Conservation (phyloP, 2,329 filamentous ascomycete genomes). For the Colletotrichum higginsianum region DNA sequence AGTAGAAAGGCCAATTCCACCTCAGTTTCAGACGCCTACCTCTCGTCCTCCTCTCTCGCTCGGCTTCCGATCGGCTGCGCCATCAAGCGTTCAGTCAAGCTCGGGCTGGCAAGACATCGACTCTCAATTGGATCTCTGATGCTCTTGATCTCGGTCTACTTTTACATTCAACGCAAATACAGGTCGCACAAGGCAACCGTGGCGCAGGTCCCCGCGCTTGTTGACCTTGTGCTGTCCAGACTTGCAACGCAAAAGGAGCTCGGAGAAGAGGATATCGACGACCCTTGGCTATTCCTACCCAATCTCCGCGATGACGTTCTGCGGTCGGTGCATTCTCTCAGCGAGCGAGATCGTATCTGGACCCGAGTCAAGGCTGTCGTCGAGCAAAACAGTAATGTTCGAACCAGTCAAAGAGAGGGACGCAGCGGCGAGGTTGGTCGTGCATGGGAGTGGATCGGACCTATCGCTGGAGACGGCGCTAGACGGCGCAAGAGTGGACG, state of each 20-base stretch:
- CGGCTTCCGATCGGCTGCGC: constrained; percentile 89
- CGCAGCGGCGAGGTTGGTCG: constrained; percentile 75
- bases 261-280: constrained; percentile 77
- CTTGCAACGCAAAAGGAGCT: constrained; percentile 87
- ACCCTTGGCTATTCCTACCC: constrained; percentile 87
- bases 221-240: constrained; percentile 86
- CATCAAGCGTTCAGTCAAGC: constrained; percentile 82
- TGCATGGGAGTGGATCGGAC: constrained; percentile 80
- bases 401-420: constrained; percentile 79
- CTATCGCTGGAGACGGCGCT: constrained; percentile 61
- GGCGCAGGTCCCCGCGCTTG: constrained; percentile 84
- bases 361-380: constrained; percentile 85
- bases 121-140: constrained; percentile 81
- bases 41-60: constrained; percentile 92
- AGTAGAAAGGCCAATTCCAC: constrained; percentile 79
- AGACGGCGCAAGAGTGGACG: constrained; percentile 67
- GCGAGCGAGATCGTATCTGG: constrained; percentile 87
- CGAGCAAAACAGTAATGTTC: constrained; percentile 93
- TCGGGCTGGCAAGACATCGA: constrained; percentile 89
- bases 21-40: constrained; percentile 72
- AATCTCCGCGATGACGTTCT: constrained; percentile 94
- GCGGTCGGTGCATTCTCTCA: constrained; percentile 82
- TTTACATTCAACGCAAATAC: constrained; percentile 78
- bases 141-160: constrained; percentile 60
- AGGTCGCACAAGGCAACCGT: constrained; percentile 75